Conservation (phyloP, 208 protist species). For the Crithidia expoeki region DNA sequence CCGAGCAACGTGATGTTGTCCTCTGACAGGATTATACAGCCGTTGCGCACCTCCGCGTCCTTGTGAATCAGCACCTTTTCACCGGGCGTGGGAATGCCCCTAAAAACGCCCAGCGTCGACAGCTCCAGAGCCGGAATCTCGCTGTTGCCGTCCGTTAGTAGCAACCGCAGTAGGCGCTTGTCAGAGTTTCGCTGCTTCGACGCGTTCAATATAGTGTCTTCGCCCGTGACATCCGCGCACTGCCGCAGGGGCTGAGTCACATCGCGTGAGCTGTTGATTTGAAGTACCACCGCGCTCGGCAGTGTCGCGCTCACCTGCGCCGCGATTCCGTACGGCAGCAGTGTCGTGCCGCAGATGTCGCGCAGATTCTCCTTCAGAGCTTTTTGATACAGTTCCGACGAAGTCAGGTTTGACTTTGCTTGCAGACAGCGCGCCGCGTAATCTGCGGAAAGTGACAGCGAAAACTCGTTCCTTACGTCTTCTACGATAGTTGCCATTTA, state of each 20-base stretch:
- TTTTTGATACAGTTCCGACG: constrained; percentile 51
- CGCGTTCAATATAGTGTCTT: constrained; percentile 51
- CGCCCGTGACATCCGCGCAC: constrained; percentile 60
- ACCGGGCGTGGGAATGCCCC: constrained; percentile 69
- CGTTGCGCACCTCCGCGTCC: constrained; percentile 69
- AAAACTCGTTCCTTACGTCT: constrained; percentile 45
- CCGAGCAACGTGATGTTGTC: constrained; percentile 56
- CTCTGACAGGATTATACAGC: constrained; percentile 76
- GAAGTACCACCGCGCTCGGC: constrained; percentile 60
- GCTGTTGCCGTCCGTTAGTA: constrained; percentile 68
- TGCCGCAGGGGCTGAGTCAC: constrained; percentile 81
- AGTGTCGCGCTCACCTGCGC: constrained; percentile 49
- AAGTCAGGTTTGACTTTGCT: constrained; percentile 30
- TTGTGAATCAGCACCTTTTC: constrained; percentile 77
- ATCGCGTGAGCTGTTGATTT: constrained; percentile 76
- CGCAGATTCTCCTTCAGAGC: constrained; percentile 67
- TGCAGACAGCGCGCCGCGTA: constrained; percentile 56
- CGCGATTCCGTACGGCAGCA: constrained; percentile 60
- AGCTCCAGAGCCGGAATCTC: constrained; percentile 80
- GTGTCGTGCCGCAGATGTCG: constrained; percentile 53
- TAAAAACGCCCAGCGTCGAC: constrained; percentile 63
- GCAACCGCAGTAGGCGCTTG: constrained; percentile 68
- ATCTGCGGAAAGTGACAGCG: constrained; percentile 56
- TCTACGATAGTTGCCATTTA: constrained; percentile 41
- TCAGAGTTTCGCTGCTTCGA: constrained; percentile 53